Evolutionary conservation across 345 rosid species (phyloP), one percentile per base, ranked within the genome.

Genomic region (Ceriops tagal): DNA sequence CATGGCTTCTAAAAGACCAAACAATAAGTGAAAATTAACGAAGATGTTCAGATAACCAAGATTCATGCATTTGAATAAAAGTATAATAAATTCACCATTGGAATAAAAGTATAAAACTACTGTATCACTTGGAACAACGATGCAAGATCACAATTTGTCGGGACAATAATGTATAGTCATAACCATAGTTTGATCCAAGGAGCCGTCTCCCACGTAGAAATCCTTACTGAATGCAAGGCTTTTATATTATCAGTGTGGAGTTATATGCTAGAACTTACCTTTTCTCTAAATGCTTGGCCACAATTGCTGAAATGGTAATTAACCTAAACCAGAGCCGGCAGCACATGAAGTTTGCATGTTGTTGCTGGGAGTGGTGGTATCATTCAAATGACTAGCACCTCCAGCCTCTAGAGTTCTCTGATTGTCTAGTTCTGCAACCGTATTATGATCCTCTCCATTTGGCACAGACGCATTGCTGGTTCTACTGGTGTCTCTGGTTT

Each of bases 251-350:
- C 26, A 24, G 24, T 31, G 4, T 11, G 28, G 59, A 56, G 18
- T 22, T 9, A 9, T 55, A 22, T 56, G 18, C 18, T 56, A 24
- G 8, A 46, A 59, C 46, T 68, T 71, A 58, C 78, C 70, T 65
- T 75, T 5, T 43, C 68, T 7, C 72, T 68, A 53, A 61, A 58
- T 72, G 70, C 52, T 30, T 31, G 71, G 69, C 74, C 66, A 70
- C 61, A 64, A 65, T 32, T 49, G 65, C 64, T 43, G 64, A 59
- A 49, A 65, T 28, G 30, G 66, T 58, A 56, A 61, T 81, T 77
- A 85, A 77, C 73, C 76, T 67, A 88, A 80, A 69, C 82, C 83
- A 69, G 91, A 85, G 64, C 82, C 72, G 22, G 84, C 75, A 66
- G 86, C 80, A 75, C 78, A 82, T 64, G 86, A 69, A 66, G 75